phyloP scores from a whole-genome alignment of 352 stramenopile genomes.

The Albugo candida region DNA sequence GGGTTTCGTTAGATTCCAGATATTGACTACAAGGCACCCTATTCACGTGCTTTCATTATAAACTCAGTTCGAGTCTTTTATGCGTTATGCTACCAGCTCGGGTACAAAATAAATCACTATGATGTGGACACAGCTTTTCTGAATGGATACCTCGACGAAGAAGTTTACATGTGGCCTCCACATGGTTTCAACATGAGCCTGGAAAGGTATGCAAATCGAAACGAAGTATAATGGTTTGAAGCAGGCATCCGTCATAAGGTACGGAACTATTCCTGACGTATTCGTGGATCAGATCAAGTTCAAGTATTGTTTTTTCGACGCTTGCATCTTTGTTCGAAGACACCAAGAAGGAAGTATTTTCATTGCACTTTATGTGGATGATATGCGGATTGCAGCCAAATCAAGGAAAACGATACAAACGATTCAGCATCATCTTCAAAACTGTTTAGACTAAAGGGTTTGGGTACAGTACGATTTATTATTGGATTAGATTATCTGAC shows the following conservation, averaged over 20 bases:
- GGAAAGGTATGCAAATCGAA: not conserved
- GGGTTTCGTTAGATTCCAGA: slow-evolving; percentile 4
- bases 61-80: not conserved
- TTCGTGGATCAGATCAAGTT: slow-evolving; percentile 8
- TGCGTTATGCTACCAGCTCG: not conserved
- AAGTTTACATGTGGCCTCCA: not conserved
- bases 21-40: slow-evolving; percentile 6
- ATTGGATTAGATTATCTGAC: slow-evolving; percentile 11
- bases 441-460: slow-evolving; percentile 2
- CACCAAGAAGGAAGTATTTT: not conserved
- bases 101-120: not conserved
- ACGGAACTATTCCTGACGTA: slow-evolving; percentile 8
- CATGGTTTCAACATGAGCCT: not conserved
- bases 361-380: slow-evolving; percentile 10
- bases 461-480: slow-evolving; percentile 9
- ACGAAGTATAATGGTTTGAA: slow-evolving; percentile 8
- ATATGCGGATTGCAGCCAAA: slow-evolving; percentile 2
- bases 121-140: not conserved
- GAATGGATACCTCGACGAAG: not conserved
- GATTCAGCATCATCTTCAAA: not conserved
- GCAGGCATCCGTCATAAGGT: slow-evolving; percentile 12
- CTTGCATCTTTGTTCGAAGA: slow-evolving; percentile 10
- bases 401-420: not conserved
- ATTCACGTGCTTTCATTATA: slow-evolving; percentile 1
- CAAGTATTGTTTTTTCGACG: slow-evolving; percentile 1